Conservation (phyloP, 768 basidiomycete species). For the Lactarius quietus region DNA sequence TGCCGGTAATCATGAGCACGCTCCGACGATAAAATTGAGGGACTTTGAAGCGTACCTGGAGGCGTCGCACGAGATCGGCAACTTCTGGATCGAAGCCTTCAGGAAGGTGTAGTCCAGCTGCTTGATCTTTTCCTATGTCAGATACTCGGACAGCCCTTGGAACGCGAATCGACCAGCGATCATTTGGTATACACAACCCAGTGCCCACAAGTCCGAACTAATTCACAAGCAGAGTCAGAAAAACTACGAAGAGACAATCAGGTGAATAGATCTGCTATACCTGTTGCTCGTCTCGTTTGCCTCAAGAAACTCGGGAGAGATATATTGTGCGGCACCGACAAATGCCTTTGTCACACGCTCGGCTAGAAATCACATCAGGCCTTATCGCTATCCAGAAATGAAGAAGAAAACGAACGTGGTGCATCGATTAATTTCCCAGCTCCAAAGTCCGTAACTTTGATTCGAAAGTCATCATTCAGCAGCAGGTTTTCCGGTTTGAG, state of each 20-base stretch:
- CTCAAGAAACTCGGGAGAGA: conserved; percentile 81
- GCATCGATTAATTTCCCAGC: conserved; percentile 74
- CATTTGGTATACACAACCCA: conserved; percentile 95
- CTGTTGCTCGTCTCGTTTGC: conserved; percentile 70
- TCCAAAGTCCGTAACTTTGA: conserved; percentile 97
- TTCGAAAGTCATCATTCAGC: conserved; percentile 78
- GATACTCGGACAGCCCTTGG: conserved; percentile 85
- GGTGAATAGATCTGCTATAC: conserved; percentile 38
- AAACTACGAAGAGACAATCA: not conserved
- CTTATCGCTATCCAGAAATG: conserved; percentile 28
- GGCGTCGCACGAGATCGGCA: conserved; percentile 68
- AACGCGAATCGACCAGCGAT: conserved; percentile 91
- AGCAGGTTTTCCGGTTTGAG: conserved; percentile 88
- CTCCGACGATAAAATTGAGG: not conserved
- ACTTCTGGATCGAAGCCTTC: conserved; percentile 80
- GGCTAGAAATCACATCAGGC: conserved; percentile 33
- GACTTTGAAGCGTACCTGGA: conserved; percentile 54
- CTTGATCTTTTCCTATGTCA: conserved; percentile 94
- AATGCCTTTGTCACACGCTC: conserved; percentile 61
- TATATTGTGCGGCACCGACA: conserved; percentile 89
- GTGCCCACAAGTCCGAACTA: conserved; percentile 93
- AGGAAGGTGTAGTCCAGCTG: conserved; percentile 79
- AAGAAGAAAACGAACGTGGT: conserved; percentile 42
- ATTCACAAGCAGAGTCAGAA: conserved; percentile 11
- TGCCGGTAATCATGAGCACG: not conserved